These are phyloP conservation scores for Apiotrichum porosum DNA, from an alignment of 1,284 basidiomycete genomes.

Conservation along the genomic window DNA sequence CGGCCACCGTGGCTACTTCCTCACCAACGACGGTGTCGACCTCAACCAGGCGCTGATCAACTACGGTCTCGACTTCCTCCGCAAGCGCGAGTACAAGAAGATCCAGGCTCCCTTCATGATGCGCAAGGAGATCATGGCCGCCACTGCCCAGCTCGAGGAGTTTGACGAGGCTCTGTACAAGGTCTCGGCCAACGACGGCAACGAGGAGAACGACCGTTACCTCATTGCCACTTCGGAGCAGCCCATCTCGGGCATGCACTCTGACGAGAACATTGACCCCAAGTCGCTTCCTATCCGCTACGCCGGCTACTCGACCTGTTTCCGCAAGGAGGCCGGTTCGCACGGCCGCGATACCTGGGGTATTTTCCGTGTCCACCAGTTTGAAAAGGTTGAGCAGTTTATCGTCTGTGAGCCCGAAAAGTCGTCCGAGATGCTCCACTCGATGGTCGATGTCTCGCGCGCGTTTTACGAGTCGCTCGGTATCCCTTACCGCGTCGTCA, in stretches of 20 bases:
- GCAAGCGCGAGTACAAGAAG: slow-evolving; percentile 80
- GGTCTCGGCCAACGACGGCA: slow-evolving; percentile 57
- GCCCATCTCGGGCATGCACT: slow-evolving; percentile 91
- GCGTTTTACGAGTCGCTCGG: slow-evolving; percentile 93
- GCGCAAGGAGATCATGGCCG: slow-evolving; percentile 95
- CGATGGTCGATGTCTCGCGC: slow-evolving; percentile 84
- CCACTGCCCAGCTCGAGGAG: slow-evolving; percentile 95
- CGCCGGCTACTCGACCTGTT: slow-evolving; percentile 80
- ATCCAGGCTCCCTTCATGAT: slow-evolving; percentile 98
- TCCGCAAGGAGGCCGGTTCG: slow-evolving; percentile 96
- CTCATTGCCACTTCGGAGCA: slow-evolving; percentile 98
- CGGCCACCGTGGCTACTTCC: slow-evolving; percentile 94
- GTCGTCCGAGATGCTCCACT: slow-evolving; percentile 90
- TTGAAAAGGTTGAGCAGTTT: slow-evolving; percentile 97
- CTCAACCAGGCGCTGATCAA: slow-evolving; percentile 94
- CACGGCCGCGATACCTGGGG: slow-evolving; percentile 99
- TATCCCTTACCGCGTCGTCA: slow-evolving; percentile 85
- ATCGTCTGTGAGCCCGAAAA: slow-evolving; percentile 89
- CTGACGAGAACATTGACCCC: slow-evolving; percentile 97
- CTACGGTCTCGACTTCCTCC: slow-evolving; percentile 90
- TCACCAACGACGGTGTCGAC: slow-evolving; percentile 92
- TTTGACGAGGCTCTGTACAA: slow-evolving; percentile 99
- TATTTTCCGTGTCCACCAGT: slow-evolving; percentile 99
- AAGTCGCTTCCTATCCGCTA: slow-evolving; percentile 77
- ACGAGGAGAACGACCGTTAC: slow-evolving; percentile 93